A percentile compares a stretch with the other conserved stretches of the same genome.
Evolutionary conservation across 1,139 yeast genomes (phyloP).

Genomic region (Komagataea norvegica): DNA sequence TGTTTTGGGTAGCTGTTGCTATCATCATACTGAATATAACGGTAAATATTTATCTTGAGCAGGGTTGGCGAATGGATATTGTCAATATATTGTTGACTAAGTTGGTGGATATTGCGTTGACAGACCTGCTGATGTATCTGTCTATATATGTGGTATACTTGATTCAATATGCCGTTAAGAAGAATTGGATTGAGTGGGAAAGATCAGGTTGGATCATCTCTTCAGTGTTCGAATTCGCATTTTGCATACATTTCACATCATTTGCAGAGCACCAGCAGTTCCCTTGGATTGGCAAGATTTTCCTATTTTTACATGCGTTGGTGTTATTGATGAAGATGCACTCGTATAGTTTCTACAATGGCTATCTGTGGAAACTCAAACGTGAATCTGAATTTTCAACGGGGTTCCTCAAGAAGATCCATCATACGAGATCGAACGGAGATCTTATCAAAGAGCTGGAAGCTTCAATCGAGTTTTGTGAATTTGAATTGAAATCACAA

Average conservation of each 20-base stretch:
- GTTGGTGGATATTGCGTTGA: constrained; percentile 55
- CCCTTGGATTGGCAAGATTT: constrained; percentile 89
- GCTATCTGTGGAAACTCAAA: constrained; percentile 68
- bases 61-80: constrained; percentile 46
- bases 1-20: constrained; percentile 64
- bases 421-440: constrained; percentile 21
- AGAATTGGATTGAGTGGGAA: constrained; percentile 49
- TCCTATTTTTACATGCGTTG: constrained; percentile 72
- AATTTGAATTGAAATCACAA: constrained; percentile 55
- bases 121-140: constrained; percentile 68
- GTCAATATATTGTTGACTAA: constrained; percentile 48
- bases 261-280: constrained; percentile 49
- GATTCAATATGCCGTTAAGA: constrained; percentile 48
- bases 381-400: constrained; percentile 53
- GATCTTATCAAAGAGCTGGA: constrained; percentile 25
- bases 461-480: constrained; percentile 53
- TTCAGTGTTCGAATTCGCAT: constrained; percentile 48
- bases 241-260: constrained; percentile 42
- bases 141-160: constrained; percentile 51
- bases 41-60: constrained; percentile 37
- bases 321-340: constrained; percentile 92
- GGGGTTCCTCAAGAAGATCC: constrained; percentile 27
- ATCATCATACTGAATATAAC: constrained; percentile 45
- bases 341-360: constrained; percentile 84
- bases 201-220: constrained; percentile 57